These are phyloP conservation scores for Myxozyma neglecta DNA, from an alignment of 805 yeast genomes.

Conservation along the genomic window DNA sequence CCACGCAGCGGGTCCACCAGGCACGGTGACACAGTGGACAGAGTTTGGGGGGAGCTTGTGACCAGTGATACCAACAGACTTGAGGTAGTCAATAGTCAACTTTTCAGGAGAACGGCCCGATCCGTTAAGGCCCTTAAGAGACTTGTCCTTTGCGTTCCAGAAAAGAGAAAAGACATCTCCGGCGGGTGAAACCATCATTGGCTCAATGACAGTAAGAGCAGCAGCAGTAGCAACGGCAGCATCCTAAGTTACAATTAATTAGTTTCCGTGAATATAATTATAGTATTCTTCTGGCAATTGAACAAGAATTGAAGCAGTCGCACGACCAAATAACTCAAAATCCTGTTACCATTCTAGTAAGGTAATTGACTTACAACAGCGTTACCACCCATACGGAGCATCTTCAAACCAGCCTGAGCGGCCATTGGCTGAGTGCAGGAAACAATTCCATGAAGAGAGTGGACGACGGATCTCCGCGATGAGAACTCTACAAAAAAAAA, in stretches of 20 bases:
- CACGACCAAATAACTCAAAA: neutral
- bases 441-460: conserved; percentile 70
- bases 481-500: conserved; percentile 38
- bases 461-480: conserved; percentile 72
- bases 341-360: neutral
- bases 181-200: conserved; percentile 46
- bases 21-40: conserved; percentile 65
- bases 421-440: conserved; percentile 78
- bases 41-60: conserved; percentile 55
- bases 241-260: conserved; percentile 28
- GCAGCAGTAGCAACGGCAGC: conserved; percentile 49
- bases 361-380: conserved; percentile 36
- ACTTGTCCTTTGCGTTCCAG: conserved; percentile 51
- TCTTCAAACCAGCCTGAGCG: conserved; percentile 66
- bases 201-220: conserved; percentile 43
- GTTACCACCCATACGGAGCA: conserved; percentile 71
- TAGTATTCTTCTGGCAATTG: neutral
- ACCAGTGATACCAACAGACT: conserved; percentile 47
- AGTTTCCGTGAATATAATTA: neutral
- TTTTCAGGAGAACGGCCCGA: conserved; percentile 66
- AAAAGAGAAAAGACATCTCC: conserved; percentile 57
- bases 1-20: conserved; percentile 84
- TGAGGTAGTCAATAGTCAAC: conserved; percentile 51
- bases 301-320: neutral
- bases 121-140: conserved; percentile 70